Evolutionary conservation across 805 yeast genomes (phyloP).

Genomic region (Scheffersomyces lignosus): DNA sequence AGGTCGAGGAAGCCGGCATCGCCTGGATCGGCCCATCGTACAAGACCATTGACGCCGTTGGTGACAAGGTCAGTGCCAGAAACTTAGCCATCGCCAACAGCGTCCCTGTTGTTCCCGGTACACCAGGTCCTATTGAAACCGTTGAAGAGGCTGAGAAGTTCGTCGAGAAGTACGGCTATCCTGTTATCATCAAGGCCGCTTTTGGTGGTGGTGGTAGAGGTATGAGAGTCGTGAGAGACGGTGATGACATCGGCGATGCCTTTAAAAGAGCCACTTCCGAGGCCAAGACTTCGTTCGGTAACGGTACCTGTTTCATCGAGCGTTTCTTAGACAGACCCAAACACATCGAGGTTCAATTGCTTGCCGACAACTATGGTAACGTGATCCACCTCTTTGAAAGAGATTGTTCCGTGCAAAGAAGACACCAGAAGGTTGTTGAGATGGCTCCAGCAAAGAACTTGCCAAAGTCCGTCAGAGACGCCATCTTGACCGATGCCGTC

Average conservation of each 20-base stretch:
- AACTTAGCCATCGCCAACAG: slow-evolving; percentile 73
- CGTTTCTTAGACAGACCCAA: slow-evolving; percentile 93
- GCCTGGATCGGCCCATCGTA: slow-evolving; percentile 96
- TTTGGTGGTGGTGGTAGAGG: slow-evolving; percentile 99
- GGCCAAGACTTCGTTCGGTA: slow-evolving; percentile 94
- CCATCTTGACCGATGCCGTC: slow-evolving; percentile 93
- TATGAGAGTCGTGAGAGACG: slow-evolving; percentile 98
- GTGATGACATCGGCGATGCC: slow-evolving; percentile 89
- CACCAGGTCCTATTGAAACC: slow-evolving; percentile 90
- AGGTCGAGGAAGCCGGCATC: slow-evolving; percentile 86
- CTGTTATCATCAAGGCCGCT: slow-evolving; percentile 97
- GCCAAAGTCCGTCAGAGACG: slow-evolving; percentile 80
- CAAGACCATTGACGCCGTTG: slow-evolving; percentile 86
- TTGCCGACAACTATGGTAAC: slow-evolving; percentile 92
- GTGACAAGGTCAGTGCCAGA: slow-evolving; percentile 96
- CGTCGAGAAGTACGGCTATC: slow-evolving; percentile 84
- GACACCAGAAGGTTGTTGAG: slow-evolving; percentile 98
- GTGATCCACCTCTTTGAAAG: slow-evolving; percentile 95
- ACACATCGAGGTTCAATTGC: slow-evolving; percentile 95
- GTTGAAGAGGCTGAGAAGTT: slow-evolving; percentile 77
- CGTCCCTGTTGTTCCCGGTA: slow-evolving; percentile 97
- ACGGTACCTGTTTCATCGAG: slow-evolving; percentile 97
- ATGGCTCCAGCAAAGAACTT: slow-evolving; percentile 96
- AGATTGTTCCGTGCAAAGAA: slow-evolving; percentile 99
- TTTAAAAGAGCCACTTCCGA: slow-evolving; percentile 92